Percentiles rank a stretch among this genome's conserved stretches.
phyloP scores from a whole-genome alignment of 2,329 filamentous ascomycete genomes.

The Drechslerella coelobrocha region DNA sequence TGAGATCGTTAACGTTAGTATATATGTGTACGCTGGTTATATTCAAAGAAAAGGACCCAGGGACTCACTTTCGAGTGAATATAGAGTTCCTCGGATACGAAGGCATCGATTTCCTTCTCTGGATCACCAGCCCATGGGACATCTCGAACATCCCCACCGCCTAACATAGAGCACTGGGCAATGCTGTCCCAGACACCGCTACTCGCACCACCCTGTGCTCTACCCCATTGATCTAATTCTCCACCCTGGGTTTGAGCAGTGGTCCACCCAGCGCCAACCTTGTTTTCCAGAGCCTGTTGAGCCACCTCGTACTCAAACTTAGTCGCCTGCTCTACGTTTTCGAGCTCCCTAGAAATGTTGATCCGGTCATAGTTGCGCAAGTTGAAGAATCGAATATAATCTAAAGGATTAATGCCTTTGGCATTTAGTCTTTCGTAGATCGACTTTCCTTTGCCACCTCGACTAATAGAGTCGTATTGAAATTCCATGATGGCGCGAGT shows the following conservation, averaged over 20 bases:
- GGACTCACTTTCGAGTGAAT: conserved; percentile 68
- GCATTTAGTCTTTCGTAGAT: conserved; percentile 75
- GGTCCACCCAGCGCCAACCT: conserved; percentile 57
- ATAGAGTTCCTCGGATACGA: conserved; percentile 69
- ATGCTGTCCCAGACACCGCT: conserved; percentile 75
- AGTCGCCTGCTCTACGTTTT: conserved; percentile 66
- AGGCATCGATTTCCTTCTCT: conserved; percentile 67
- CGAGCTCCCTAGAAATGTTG: conserved; percentile 71
- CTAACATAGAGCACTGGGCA: conserved; percentile 81
- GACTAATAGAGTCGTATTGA: conserved; percentile 80
- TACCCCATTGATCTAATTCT: conserved; percentile 76
- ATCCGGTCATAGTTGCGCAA: conserved; percentile 83
- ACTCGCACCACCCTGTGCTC: conserved; percentile 64
- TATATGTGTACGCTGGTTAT: too few relatives aligned
- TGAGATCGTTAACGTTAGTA: conserved; percentile 50
- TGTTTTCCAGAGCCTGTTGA: conserved; percentile 57
- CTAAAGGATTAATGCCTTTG: conserved; percentile 71
- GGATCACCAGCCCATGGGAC: conserved; percentile 65
- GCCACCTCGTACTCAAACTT: conserved; percentile 71
- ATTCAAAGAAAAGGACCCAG: too few relatives aligned
- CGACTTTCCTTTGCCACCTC: conserved; percentile 69
- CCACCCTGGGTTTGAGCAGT: conserved; percentile 56
- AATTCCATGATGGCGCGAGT: conserved; percentile 89
- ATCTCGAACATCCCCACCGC: conserved; percentile 71
- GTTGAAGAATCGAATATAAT: conserved; percentile 85